Evolutionary conservation across 2,329 filamentous ascomycete species (phyloP), one percentile per base, ranked within the genome.

Genomic region (Penicillium sp.): DNA sequence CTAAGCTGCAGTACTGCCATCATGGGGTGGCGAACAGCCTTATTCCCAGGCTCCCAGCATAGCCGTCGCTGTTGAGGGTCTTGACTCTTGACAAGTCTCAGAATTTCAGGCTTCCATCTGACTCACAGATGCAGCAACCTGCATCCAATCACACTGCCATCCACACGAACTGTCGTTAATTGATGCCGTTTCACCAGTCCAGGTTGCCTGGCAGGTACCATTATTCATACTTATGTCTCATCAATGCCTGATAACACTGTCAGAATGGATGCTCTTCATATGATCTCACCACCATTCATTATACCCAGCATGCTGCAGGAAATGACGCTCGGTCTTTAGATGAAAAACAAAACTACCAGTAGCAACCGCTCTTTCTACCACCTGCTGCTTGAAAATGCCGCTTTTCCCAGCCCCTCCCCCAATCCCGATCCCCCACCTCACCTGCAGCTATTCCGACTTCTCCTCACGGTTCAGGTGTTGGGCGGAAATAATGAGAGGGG

Each of bases 141-240:
- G 58, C 63, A 56, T 51, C 64, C 64, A 65, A 65, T 65, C 63
- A 63, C 30, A 26, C 26, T 38, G 8, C 3, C 17, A 21, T 55
- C 11, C 21, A 46, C 21, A 31, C 15, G 46, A 26, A 48, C 46
- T 13, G 8, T 11, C 6, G 26, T 26, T 11, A 1, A 15, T 26
- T 23, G 7, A 26, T 48, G 23, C 23, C 21, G 11, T 48, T 26
- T 13, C 46, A 21, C 35, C 11, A 11, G 13, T 19, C n/a, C 35
- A 26, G 23, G 51, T 44, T 13, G 15, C 19, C 35, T 21, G 17
- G 44, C 52, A 31, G 52, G 52, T 55, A 55, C 19, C 38, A 26
- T 46, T 30, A 46, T 55, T 55, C 30, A 30, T 21, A 11, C 31
- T 8, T 23, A 41, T n/a, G 31, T 13, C 35, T 41, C 35, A 11